Evolutionary conservation across 2,329 filamentous ascomycete species (phyloP), one percentile per base, ranked within the genome.

Genomic region (Aaosphaeria pasadenensis): DNA sequence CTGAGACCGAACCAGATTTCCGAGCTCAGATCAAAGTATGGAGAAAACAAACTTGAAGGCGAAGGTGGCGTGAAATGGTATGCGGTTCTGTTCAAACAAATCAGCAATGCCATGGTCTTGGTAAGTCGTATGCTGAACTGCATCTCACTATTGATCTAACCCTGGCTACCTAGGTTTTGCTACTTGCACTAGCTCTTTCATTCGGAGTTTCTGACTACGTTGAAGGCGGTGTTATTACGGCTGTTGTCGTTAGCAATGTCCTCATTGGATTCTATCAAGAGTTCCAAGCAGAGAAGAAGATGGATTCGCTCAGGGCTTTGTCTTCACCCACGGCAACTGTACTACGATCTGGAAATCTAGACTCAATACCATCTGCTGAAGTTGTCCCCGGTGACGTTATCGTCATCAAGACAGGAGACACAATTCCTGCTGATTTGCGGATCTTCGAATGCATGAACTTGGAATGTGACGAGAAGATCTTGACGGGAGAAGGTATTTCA

Each of bases 391-490:
- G 85, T 48, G 85, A 88, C 55, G 66, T 88, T 38, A 80, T 82
- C 30, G 74, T 79, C 48, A 61, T 81, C 31, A 77, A 74, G 50
- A 75, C 81, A 36, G 85, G 85, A 53, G 84, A 86, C 64, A 80
- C 85, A 42, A 77, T 87, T 30, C 83, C 85, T 2, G 85, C 85
- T 31, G 85, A 88, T 67, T 67, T 87, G 41, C 77, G 83, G 47
- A 35, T 50, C 7, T 47, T 50, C 29, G 44, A 47, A 30, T 48
- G 30, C 11, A 50, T 47, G 48, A 91, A 91, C 66, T 71, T 89
- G 50, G 86, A 86, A 42, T 85, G 83, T 53, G 87, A 91, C 50
- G 84, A 87, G 64, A 82, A 84, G 11, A 74, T 85, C 42, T 74
- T 87, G 31, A 87, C 84, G 4, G 85, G 85, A 55, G 85, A 87